Evolutionary conservation across 148 eudicot genomes (phyloP).

Genomic region (Vaccinium myrtillus): DNA sequence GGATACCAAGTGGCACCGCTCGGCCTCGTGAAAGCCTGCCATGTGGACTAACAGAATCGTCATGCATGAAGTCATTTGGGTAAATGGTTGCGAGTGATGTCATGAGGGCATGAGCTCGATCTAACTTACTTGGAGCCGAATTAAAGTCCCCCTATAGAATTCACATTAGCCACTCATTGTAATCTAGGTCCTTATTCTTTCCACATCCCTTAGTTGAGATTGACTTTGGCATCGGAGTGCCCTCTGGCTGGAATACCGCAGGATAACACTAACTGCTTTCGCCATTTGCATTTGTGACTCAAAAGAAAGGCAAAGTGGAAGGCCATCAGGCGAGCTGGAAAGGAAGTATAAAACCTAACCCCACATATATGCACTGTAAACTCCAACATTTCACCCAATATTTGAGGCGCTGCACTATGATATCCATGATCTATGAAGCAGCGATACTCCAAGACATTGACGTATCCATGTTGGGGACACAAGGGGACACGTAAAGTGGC

Average conservation of each 20-base stretch:
- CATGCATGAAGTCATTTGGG: neutral
- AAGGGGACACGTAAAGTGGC: neutral
- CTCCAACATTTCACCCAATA: neutral
- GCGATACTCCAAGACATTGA: neutral
- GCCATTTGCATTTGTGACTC: neutral
- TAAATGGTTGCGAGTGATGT: neutral
- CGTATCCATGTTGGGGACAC: neutral
- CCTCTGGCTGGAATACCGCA: neutral
- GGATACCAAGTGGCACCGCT: neutral
- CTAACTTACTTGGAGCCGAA: neutral
- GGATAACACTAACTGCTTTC: too few relatives aligned
- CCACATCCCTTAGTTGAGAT: neutral
- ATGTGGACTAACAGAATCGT: neutral
- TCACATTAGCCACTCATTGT: too few relatives aligned
- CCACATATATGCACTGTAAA: neutral
- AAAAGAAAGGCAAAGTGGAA: neutral
- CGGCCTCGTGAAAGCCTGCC: neutral
- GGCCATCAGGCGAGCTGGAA: neutral
- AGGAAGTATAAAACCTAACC: neutral
- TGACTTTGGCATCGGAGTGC: neutral
- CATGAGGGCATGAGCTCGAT: neutral
- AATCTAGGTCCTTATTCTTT: too few relatives aligned
- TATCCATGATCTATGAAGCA: neutral
- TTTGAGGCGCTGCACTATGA: neutral
- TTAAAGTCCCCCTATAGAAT: neutral